These are phyloP conservation scores for Nemania sp. DNA, from an alignment of 2,329 filamentous ascomycete species.

Conservation along the genomic window DNA sequence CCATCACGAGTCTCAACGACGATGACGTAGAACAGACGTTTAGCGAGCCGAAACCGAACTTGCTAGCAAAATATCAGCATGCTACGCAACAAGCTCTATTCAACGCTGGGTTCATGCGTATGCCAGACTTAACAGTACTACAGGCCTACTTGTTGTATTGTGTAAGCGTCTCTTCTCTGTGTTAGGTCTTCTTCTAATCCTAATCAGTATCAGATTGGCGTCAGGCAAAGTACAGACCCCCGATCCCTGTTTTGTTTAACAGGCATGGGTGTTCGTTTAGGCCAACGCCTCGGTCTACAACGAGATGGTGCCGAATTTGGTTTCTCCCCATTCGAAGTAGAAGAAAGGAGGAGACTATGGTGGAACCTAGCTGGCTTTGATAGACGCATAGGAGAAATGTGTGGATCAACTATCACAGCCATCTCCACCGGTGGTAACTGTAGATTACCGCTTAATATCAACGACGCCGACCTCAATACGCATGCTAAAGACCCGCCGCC, in stretches of 20 bases:
- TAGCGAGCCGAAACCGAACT: constrained; percentile 62
- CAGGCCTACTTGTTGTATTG: constrained; percentile 77
- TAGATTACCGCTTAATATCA: constrained; percentile 70
- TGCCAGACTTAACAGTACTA: constrained; percentile 72
- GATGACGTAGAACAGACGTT: constrained; percentile 65
- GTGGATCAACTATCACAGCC: constrained; percentile 68
- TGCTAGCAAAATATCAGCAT: constrained; percentile 66
- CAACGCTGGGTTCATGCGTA: constrained; percentile 74
- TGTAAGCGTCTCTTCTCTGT: constrained; percentile 54
- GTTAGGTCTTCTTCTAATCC: constrained; percentile 31
- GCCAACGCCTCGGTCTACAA: constrained; percentile 76
- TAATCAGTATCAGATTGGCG: constrained; percentile 61
- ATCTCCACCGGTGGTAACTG: constrained; percentile 67
- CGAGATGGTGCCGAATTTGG: constrained; percentile 67
- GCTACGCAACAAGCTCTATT: constrained; percentile 74
- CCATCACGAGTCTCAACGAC: constrained; percentile 69
- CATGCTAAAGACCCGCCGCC: constrained; percentile 67
- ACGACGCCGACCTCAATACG: constrained; percentile 69
- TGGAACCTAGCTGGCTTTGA: constrained; percentile 79
- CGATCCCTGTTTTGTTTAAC: constrained; percentile 70
- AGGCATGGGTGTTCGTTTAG: constrained; percentile 74
- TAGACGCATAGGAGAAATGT: constrained; percentile 75
- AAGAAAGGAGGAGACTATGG: constrained; percentile 79
- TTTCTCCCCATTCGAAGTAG: constrained; percentile 70
- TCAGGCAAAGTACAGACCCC: constrained; percentile 71